Conservation (phyloP, 2,329 filamentous ascomycete genomes). For the Hymenoscyphus infarciens region DNA sequence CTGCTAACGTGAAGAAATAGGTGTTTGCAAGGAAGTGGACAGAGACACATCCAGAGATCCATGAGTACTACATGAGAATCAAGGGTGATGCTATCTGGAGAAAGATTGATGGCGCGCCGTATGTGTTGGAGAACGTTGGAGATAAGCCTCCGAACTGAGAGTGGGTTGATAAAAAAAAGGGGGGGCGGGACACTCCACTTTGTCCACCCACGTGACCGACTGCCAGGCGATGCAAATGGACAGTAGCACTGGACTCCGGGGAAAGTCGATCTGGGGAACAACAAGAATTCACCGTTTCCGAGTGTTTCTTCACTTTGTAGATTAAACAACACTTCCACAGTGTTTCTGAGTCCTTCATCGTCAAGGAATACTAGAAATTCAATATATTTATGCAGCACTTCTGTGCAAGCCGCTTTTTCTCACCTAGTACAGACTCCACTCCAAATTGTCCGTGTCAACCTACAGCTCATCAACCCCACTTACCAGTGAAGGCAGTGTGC, state of each 20-base stretch:
- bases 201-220: conserved; percentile 8
- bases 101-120: conserved; percentile 14
- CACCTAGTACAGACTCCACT: not conserved
- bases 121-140: conserved; percentile 13
- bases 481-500: not conserved
- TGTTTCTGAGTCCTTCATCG: no score
- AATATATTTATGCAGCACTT: no score
- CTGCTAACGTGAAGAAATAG: conserved; percentile 8
- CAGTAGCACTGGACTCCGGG: no score
- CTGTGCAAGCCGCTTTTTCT: no score
- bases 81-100: conserved; percentile 21
- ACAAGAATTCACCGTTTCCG: no score
- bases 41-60: conserved; percentile 21
- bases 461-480: not conserved
- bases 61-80: conserved; percentile 25
- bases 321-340: no score
- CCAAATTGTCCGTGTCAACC: not conserved
- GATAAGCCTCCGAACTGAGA: conserved; percentile 10
- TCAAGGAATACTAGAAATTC: no score
- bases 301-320: no score
- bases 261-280: not conserved
- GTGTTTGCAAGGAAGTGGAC: conserved; percentile 25
- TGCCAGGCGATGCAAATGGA: not conserved
- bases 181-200: not conserved
- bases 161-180: not conserved